These are phyloP conservation scores for Sextonia rubra DNA, from an alignment of 164 flowering plant species.

Conservation along the genomic window DNA sequence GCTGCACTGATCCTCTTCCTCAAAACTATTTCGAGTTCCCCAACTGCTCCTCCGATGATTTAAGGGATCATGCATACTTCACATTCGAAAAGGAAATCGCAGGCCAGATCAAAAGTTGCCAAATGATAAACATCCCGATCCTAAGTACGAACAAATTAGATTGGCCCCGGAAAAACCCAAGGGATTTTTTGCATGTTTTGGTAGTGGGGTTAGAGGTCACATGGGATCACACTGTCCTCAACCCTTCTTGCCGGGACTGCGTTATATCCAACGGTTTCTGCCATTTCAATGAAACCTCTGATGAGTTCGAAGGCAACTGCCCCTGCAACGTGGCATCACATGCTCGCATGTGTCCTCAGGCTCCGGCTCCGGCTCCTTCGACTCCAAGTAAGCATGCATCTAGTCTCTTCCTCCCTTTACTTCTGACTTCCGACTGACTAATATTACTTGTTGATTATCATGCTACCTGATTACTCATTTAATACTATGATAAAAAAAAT, in stretches of 20 bases:
- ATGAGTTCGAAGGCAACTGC: neutral
- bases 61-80: neutral
- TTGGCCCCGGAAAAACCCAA: neutral
- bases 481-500: too few species aligned
- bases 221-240: neutral
- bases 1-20: neutral
- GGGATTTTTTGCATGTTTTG: too few species aligned
- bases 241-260: neutral
- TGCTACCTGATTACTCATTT: too few species aligned
- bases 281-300: neutral
- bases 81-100: neutral
- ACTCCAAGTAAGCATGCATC: neutral
- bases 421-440: too few species aligned
- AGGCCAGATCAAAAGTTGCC: neutral
- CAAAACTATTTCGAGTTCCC: too few species aligned
- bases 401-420: neutral
- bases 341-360: too few species aligned
- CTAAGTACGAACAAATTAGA: neutral
- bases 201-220: neutral
- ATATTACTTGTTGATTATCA: too few species aligned
- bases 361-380: too few species aligned
- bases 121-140: neutral
- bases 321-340: neutral
- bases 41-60: neutral
- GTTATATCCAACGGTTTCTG: neutral